Percentiles rank a stretch among this genome's conserved stretches.
Conservation (phyloP, 1,284 basidiomycete genomes). For the Microbotryum intermedium region DNA sequence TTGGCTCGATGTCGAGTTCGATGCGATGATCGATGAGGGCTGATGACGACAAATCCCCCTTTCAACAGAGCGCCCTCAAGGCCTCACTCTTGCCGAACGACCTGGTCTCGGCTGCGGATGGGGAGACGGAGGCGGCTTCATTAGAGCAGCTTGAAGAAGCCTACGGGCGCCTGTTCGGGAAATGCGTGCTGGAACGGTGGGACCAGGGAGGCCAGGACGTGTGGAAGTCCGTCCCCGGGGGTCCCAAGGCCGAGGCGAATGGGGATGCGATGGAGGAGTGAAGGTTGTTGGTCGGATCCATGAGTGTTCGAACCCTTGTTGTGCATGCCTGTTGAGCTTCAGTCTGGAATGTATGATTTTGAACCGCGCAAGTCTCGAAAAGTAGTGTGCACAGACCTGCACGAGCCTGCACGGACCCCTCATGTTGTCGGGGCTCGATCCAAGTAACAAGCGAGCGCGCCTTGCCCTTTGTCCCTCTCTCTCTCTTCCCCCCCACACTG, state of each 20-base stretch:
- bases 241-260: background rate
- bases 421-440: too few relatives aligned
- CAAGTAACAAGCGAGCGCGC: too few relatives aligned
- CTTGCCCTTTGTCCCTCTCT: too few relatives aligned
- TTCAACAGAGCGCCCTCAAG: conserved; percentile 1
- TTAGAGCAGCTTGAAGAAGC: background rate
- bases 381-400: too few relatives aligned
- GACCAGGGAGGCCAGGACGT: conserved; percentile 15
- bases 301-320: too few relatives aligned
- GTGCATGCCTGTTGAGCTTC: too few relatives aligned
- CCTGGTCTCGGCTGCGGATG: background rate
- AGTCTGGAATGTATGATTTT: too few relatives aligned
- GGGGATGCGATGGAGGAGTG: conserved; percentile 13
- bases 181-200: conserved; percentile 6
- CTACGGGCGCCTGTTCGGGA: conserved; percentile 20
- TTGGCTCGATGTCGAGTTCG: background rate
- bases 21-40: background rate
- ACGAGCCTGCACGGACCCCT: too few relatives aligned
- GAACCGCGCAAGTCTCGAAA: too few relatives aligned
- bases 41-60: background rate
- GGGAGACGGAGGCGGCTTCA: background rate
- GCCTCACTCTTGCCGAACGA: conserved; percentile 7
- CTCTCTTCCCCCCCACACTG: too few relatives aligned
- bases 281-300: background rate
- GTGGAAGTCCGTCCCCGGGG: conserved; percentile 3